A percentile compares a stretch with the other conserved stretches of the same genome.
These are phyloP conservation scores for Aspergillus sp. DNA, from an alignment of 2,329 filamentous ascomycete species.

Conservation along the genomic window DNA sequence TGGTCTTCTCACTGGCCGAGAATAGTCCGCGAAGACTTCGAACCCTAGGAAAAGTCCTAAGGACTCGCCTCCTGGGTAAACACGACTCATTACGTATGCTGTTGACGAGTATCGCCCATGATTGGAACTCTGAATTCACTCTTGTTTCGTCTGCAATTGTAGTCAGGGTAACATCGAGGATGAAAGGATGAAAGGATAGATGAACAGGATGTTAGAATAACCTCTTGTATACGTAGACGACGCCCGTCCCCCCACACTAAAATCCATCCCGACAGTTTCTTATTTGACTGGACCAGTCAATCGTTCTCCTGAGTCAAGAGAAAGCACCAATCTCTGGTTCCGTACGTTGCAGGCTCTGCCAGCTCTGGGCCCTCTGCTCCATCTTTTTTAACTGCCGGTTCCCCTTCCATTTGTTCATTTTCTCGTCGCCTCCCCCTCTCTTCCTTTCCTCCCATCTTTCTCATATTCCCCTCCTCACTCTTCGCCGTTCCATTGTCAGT, in stretches of 20 bases:
- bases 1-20: neutral
- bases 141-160: neutral
- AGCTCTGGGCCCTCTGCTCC: constrained; percentile 7
- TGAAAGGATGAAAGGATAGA: neutral
- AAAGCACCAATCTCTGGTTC: constrained; percentile 8
- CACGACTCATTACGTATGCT: neutral
- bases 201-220: constrained; percentile 2
- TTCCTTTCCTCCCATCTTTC: neutral
- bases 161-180: neutral
- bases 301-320: constrained; percentile 7
- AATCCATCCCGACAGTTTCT: constrained; percentile 4
- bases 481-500: constrained; percentile 10
- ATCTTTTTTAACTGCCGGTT: constrained; percentile 7
- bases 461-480: constrained; percentile 3
- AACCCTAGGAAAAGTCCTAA: neutral
- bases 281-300: constrained; percentile 9
- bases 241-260: neutral
- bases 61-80: no score
- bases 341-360: neutral
- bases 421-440: neutral
- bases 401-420: constrained; percentile 1
- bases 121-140: neutral
- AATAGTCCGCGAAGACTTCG: no score
- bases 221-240: constrained; percentile 15
- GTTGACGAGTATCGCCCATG: neutral